Conservation (phyloP, 441 rosid species). For the Theobroma grandiflorum region DNA sequence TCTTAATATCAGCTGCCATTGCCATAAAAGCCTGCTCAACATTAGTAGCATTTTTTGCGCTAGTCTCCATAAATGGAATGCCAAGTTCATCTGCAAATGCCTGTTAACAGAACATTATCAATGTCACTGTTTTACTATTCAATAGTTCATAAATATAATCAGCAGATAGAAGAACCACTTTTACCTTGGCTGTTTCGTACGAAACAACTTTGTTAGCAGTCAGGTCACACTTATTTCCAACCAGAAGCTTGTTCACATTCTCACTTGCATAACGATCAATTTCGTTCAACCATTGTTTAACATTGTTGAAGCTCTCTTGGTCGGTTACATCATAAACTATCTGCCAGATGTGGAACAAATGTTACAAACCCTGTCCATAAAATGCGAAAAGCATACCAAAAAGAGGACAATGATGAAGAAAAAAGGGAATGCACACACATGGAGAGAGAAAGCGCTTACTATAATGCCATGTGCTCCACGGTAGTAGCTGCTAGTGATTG, state of each 20-base stretch:
- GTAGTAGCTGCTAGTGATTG: conserved; percentile 80
- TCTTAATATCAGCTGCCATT: conserved; percentile 59
- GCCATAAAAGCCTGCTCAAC: conserved; percentile 72
- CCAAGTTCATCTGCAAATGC: conserved; percentile 71
- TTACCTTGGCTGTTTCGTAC: conserved; percentile 67
- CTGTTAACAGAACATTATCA: conserved; percentile 27
- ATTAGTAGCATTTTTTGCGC: conserved; percentile 62
- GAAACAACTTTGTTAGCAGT: conserved; percentile 59
- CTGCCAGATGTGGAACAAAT: conserved; percentile 39
- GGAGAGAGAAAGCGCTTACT: conserved; percentile 36
- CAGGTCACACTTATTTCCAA: conserved; percentile 71
- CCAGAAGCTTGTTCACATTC: conserved; percentile 66
- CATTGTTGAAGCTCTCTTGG: conserved; percentile 70
- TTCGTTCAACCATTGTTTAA: conserved; percentile 69
- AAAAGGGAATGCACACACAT: conserved; percentile 28
- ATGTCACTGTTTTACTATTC: conserved; percentile 6
- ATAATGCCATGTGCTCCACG: conserved; percentile 82
- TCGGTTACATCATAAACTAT: conserved; percentile 73
- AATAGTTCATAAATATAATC: conserved; percentile 6
- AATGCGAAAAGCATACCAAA: not conserved
- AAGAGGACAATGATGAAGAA: not conserved
- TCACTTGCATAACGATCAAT: conserved; percentile 69
- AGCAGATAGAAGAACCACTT: conserved; percentile 1
- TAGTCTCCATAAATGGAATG: conserved; percentile 71
- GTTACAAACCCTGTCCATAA: not conserved